Evolutionary conservation across 2,329 filamentous ascomycete genomes (phyloP).

Genomic region (Fusarium illudens): DNA sequence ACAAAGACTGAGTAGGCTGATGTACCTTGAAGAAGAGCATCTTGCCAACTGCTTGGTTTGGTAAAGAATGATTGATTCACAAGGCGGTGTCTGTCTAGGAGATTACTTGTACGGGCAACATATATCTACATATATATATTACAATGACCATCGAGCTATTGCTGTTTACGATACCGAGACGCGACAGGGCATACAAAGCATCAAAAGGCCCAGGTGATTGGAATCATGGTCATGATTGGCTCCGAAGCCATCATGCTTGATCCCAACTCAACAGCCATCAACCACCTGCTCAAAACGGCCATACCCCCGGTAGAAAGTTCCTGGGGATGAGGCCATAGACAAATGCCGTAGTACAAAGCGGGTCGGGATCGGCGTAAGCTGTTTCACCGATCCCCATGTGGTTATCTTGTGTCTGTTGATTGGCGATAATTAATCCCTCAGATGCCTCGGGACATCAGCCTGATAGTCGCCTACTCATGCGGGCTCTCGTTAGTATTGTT

Average conservation of each 20-base stretch:
- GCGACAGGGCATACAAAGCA: constrained; percentile 1
- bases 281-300: constrained; percentile 35
- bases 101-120: not conserved
- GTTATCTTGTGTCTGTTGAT: constrained; percentile 24
- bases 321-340: constrained; percentile 7
- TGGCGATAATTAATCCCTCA: constrained; percentile 20
- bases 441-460: not conserved
- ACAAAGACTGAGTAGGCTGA: too few relatives aligned
- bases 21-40: constrained; percentile 37
- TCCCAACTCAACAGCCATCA: not conserved
- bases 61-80: not conserved
- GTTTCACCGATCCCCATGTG: constrained; percentile 35
- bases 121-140: not conserved
- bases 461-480: not conserved
- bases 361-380: constrained; percentile 29
- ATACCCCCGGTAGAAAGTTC: constrained; percentile 13
- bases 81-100: not conserved
- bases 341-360: constrained; percentile 10
- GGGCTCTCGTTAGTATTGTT: not conserved
- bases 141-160: not conserved
- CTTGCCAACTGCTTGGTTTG: constrained; percentile 6
- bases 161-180: constrained; percentile 14
- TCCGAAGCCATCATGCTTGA: not conserved
- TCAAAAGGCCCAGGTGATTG: constrained; percentile 24
- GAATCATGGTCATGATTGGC: constrained; percentile 17